Evolutionary conservation across 2,329 filamentous ascomycete species (phyloP), one percentile per base, ranked within the genome.

Genomic region (Pyrenophora tritici-repentis): DNA sequence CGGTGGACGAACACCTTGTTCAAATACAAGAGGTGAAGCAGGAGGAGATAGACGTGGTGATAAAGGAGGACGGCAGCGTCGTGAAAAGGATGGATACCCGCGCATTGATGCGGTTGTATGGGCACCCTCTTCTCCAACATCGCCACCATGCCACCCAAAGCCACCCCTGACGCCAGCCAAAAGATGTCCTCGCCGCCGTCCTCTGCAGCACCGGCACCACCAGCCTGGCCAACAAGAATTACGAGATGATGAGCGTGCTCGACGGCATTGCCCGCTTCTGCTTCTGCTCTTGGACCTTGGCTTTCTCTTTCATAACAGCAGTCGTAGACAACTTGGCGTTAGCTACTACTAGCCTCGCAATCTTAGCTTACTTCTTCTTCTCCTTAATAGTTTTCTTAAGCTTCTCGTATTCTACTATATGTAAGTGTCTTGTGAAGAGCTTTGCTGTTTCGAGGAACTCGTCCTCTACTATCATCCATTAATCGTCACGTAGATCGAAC

Each of bases 391-490:
- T 74, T 29, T 76, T 74, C 69, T 87, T 88, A 36, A 90, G 80
- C 3, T 86, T 82, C 50, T 85, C 79, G 68, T 93, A 93, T 70
- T 91, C 89, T 13, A 85, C 87, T n/a, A 85, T 83, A 67, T 92
- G 89, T 1, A 93, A 80, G 69, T 91, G 88, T 4, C 82, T 81
- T 0, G 89, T 93, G 72, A 90, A 93, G 2, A 78, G 75, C 44
- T 84, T 82, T 0, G 89, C 89, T 0, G 85, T 83, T 13, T 81
- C 75, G 16, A 87, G 75, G 56, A 94, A 84, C 60, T 93, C 89
- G 62, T 94, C 90, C 71, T 93, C 90, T 0, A 94, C 90, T 87
- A 93, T 92, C 63, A 89, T 86, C 72, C 84, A 93, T 47, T 75
- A 75, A 66, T 92, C 88, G 68, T 94, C 90, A n/a, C 80, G 62